A percentile compares a stretch with the other conserved stretches of the same genome.
Evolutionary conservation across 495 filamentous ascomycete species (phyloP).

Genomic region (Podospora tetraspora): DNA sequence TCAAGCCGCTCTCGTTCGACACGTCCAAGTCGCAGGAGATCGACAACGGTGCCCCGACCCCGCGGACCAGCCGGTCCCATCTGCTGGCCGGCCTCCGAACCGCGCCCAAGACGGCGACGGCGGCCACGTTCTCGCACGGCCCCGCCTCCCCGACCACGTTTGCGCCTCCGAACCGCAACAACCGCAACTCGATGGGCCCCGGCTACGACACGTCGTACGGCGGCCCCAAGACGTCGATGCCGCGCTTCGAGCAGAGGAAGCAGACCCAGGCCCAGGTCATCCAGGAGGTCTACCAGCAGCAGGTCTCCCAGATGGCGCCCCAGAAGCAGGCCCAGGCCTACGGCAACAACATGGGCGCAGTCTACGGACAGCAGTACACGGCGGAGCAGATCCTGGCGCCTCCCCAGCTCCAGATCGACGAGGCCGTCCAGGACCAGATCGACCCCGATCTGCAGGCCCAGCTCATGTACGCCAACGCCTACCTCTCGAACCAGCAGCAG

Average conservation of each 20-base stretch:
- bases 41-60: conserved; percentile 62
- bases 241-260: conserved; percentile 31
- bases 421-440: conserved; percentile 60
- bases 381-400: conserved; percentile 83
- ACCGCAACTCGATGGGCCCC: conserved; percentile 44
- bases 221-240: conserved; percentile 51
- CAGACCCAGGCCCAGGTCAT: conserved; percentile 15
- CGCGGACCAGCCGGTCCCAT: conserved; percentile 90
- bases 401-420: conserved; percentile 65
- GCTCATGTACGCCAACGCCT: conserved; percentile 76
- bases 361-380: conserved; percentile 40
- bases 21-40: conserved; percentile 45
- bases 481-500: conserved; percentile 83
- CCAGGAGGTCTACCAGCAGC: conserved; percentile 31
- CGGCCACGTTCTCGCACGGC: conserved; percentile 58
- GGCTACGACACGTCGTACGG: conserved; percentile 45
- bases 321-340: conserved; percentile 29
- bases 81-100: conserved; percentile 90
- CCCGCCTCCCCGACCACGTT: conserved; percentile 53
- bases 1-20: conserved; percentile 82
- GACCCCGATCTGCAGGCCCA: conserved; percentile 80
- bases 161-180: conserved; percentile 26
- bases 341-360: conserved; percentile 22
- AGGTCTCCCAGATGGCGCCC: conserved; percentile 9
- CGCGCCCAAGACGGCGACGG: conserved; percentile 76